phyloP scores from a whole-genome alignment of 306 rosid genomes.

The Begonia peltatifolia region DNA sequence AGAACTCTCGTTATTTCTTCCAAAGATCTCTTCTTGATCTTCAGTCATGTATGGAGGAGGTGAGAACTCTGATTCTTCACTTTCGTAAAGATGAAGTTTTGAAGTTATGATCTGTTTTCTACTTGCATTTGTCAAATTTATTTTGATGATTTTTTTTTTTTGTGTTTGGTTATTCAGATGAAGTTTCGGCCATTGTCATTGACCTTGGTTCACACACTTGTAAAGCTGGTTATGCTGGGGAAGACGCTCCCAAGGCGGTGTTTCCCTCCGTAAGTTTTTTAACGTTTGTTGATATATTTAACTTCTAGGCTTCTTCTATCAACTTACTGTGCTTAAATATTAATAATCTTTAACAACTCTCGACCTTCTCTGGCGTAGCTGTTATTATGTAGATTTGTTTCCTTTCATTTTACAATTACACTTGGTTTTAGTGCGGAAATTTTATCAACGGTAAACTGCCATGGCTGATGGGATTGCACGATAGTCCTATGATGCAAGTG shows the following conservation, averaged over 20 bases:
- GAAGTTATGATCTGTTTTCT: neutral
- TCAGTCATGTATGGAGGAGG: slow-evolving; percentile 90
- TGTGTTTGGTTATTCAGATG: slow-evolving; percentile 33
- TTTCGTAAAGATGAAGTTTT: neutral
- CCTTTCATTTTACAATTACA: too few relatives aligned
- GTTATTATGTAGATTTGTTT: too few relatives aligned
- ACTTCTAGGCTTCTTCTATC: too few relatives aligned
- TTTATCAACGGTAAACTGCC: too few relatives aligned
- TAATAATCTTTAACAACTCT: too few relatives aligned
- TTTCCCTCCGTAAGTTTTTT: slow-evolving; percentile 66
- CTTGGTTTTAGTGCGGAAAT: too few relatives aligned
- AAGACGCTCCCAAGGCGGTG: slow-evolving; percentile 97
- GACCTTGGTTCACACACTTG: slow-evolving; percentile 96
- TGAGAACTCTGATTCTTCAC: slow-evolving; percentile 21
- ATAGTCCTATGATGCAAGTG: too few relatives aligned
- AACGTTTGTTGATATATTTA: too few relatives aligned
- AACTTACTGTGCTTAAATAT: too few relatives aligned
- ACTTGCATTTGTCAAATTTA: neutral
- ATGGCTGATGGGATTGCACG: too few relatives aligned
- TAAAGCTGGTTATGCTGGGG: slow-evolving; percentile 97
- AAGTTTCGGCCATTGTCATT: slow-evolving; percentile 83
- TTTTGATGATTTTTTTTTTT: neutral
- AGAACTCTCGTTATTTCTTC: neutral
- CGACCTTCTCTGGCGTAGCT: too few relatives aligned
- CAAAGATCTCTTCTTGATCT: slow-evolving; percentile 3